These are phyloP conservation scores for Lepidium campestre DNA, from an alignment of 441 rosid species.

Conservation along the genomic window DNA sequence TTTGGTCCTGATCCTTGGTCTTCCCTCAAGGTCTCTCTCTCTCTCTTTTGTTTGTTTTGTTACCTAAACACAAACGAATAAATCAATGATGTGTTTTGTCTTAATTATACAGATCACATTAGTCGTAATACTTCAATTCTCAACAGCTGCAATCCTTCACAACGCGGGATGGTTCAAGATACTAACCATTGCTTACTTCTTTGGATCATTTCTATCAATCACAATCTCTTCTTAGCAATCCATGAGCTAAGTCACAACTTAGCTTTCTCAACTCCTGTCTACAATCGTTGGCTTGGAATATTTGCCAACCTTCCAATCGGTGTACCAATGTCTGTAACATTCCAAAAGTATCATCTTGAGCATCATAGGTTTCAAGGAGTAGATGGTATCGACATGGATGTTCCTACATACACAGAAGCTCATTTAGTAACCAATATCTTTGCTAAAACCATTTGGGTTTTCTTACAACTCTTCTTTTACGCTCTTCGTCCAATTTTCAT, in stretches of 20 bases:
- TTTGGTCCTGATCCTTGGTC: conserved; percentile 91
- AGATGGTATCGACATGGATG: conserved; percentile 80
- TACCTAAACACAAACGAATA: neutral
- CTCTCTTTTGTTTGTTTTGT: neutral
- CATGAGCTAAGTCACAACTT: conserved; percentile 94
- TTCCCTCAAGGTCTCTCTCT: conserved; percentile 48
- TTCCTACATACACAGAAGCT: conserved; percentile 70
- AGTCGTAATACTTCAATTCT: conserved; percentile 66
- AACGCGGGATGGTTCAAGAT: conserved; percentile 72
- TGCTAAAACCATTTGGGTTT: conserved; percentile 68
- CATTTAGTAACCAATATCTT: conserved; percentile 45
- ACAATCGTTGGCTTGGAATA: conserved; percentile 83
- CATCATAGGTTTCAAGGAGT: conserved; percentile 91
- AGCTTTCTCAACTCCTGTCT: conserved; percentile 72
- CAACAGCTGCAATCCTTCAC: conserved; percentile 56
- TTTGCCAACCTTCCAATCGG: conserved; percentile 89
- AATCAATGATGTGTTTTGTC: neutral
- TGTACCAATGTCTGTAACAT: conserved; percentile 84
- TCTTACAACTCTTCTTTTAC: conserved; percentile 82
- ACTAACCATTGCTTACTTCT: conserved; percentile 58
- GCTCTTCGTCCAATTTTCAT: conserved; percentile 76
- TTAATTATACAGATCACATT: conserved; percentile 43
- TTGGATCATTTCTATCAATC: conserved; percentile 87
- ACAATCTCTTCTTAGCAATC: conserved; percentile 85
- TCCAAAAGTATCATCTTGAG: conserved; percentile 91